Percentiles rank a stretch among this genome's conserved stretches.
phyloP scores from a whole-genome alignment of 305 asterid species.

The Fraxinus ornus region DNA sequence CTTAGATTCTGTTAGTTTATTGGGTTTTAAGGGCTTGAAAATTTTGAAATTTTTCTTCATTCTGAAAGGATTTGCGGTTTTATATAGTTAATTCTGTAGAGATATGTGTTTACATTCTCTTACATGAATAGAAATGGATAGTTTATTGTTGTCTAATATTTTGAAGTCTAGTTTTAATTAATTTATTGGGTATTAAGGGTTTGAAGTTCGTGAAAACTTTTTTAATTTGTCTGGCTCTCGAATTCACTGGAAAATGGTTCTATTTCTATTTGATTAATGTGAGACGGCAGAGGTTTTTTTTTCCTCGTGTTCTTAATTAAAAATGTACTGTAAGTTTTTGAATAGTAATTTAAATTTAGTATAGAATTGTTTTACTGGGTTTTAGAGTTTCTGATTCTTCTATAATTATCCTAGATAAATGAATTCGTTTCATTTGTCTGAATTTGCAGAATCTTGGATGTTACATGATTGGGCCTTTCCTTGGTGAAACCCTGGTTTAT shows the following conservation, averaged over 20 bases:
- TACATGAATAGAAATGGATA: neutral
- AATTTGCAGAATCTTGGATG: constrained; percentile 28
- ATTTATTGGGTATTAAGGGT: neutral
- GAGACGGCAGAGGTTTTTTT: neutral
- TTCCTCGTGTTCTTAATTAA: neutral
- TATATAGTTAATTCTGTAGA: neutral
- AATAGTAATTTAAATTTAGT: constrained; percentile 4
- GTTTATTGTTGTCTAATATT: neutral
- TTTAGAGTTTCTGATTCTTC: constrained; percentile 13
- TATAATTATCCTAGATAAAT: neutral
- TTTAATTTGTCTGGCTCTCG: neutral
- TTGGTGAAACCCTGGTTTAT: constrained; percentile 17
- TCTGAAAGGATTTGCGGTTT: neutral
- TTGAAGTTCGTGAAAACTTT: neutral
- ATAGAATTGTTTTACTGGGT: neutral
- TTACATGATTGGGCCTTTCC: constrained; percentile 5
- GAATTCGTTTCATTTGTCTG: neutral
- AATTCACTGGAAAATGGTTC: neutral
- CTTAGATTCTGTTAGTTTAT: neutral
- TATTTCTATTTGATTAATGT: neutral
- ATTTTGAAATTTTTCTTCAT: neutral
- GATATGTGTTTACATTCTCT: neutral
- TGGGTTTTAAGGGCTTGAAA: neutral
- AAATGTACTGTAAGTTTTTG: neutral
- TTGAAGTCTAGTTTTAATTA: neutral